These are phyloP conservation scores for Austroboletus rostrupii DNA, from an alignment of 1,284 basidiomycete species.

Conservation along the genomic window DNA sequence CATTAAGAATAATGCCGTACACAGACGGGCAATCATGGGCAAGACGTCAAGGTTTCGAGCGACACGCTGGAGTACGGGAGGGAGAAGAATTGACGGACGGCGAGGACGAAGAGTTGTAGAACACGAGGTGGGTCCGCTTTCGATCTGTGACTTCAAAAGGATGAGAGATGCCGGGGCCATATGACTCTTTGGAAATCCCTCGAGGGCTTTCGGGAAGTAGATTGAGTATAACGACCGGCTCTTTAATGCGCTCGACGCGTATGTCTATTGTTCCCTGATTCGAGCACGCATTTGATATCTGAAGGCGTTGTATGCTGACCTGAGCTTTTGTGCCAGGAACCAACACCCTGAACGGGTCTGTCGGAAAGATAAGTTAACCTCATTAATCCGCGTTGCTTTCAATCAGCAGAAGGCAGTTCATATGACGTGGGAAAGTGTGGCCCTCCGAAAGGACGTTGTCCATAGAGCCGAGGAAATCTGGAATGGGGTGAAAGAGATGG, in stretches of 20 bases:
- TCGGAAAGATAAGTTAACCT: background rate
- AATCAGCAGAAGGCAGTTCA: no score
- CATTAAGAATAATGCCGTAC: constrained; percentile 76
- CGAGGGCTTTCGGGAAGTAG: constrained; percentile 21
- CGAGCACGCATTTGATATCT: background rate
- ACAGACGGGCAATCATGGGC: constrained; percentile 86
- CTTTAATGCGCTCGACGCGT: constrained; percentile 8
- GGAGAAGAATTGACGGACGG: constrained; percentile 76
- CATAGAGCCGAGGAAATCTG: constrained; percentile 19
- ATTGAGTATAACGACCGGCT: constrained; percentile 22
- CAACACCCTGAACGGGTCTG: background rate
- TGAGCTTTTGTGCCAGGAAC: background rate
- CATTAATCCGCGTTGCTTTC: background rate
- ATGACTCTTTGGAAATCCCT: constrained; percentile 55
- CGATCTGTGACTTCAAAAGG: constrained; percentile 13
- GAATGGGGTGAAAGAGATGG: constrained; percentile 84
- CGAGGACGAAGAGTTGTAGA: constrained; percentile 44
- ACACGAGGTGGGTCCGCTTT: constrained; percentile 12
- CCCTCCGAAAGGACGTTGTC: no score
- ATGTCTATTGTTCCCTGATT: constrained; percentile 16
- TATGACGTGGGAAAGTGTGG: no score
- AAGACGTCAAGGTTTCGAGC: constrained; percentile 57
- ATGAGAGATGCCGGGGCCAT: constrained; percentile 77
- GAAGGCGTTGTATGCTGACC: constrained; percentile 6
- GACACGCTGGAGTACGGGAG: constrained; percentile 54